Conservation (phyloP, 2,329 filamentous ascomycete species). For the Orbilia quercus region DNA sequence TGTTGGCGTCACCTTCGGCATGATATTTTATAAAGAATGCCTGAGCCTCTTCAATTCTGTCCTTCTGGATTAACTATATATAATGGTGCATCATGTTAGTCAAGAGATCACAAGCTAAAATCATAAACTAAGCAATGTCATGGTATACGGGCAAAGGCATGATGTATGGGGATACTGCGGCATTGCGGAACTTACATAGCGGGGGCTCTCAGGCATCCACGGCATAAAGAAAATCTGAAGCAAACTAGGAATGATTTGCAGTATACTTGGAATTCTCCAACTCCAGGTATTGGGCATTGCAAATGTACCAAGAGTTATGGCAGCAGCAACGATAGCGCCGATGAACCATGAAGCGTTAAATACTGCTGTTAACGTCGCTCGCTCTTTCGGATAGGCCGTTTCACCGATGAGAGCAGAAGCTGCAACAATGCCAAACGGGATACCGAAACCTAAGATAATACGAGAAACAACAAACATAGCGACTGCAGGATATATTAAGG, state of each 20-base stretch:
- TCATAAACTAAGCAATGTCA: too few relatives aligned
- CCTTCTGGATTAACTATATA: slow-evolving; percentile 58
- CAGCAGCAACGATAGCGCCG: slow-evolving; percentile 67
- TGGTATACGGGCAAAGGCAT: too few relatives aligned
- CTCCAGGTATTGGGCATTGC: slow-evolving; percentile 63
- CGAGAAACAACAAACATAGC: slow-evolving; percentile 72
- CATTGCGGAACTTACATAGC: slow-evolving; percentile 52
- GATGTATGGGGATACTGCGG: too few relatives aligned
- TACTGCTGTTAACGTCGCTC: slow-evolving; percentile 70
- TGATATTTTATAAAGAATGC: slow-evolving; percentile 62
- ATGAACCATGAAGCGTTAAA: slow-evolving; percentile 73
- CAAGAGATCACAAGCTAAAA: neutral
- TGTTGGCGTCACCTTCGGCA: slow-evolving; percentile 68
- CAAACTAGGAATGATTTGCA: slow-evolving; percentile 63
- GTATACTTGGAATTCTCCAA: slow-evolving; percentile 64
- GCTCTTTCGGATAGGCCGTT: slow-evolving; percentile 72
- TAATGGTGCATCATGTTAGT: slow-evolving; percentile 41
- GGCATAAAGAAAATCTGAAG: slow-evolving; percentile 60
- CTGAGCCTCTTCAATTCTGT: slow-evolving; percentile 59
- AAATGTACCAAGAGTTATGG: slow-evolving; percentile 67
- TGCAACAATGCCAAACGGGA: slow-evolving; percentile 71
- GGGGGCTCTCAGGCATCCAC: slow-evolving; percentile 49
- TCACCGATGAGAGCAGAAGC: slow-evolving; percentile 72
- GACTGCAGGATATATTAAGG: slow-evolving; percentile 61
- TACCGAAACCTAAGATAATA: slow-evolving; percentile 72